phyloP scores from a whole-genome alignment of 1,284 basidiomycete species.

The Naganishia sp. region DNA sequence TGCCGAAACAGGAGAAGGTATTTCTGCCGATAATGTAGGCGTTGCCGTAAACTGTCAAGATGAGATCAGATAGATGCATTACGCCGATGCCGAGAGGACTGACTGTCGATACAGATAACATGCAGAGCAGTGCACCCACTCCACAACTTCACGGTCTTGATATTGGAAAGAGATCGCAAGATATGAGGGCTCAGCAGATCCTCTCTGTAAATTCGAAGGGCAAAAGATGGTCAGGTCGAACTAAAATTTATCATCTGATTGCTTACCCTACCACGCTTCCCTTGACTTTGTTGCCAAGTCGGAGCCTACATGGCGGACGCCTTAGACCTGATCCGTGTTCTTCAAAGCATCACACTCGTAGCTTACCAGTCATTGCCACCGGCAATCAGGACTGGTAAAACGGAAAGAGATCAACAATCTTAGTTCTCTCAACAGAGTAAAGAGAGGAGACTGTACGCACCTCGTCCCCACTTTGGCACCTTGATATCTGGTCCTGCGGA shows the following conservation, averaged over 20 bases:
- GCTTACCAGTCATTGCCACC: constrained; percentile 82
- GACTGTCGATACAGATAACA: constrained; percentile 64
- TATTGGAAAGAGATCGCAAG: constrained; percentile 78
- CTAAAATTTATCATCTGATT: neutral
- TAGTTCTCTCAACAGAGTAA: neutral
- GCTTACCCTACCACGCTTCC: neutral
- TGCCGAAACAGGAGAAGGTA: constrained; percentile 24
- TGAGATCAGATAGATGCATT: neutral
- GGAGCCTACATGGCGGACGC: constrained; percentile 6
- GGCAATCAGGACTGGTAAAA: constrained; percentile 68
- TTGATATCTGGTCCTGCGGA: neutral
- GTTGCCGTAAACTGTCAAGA: constrained; percentile 30
- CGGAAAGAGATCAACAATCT: neutral
- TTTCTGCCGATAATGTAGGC: constrained; percentile 38
- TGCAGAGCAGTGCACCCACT: constrained; percentile 69
- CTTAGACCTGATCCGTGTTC: neutral
- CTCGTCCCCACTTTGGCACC: constrained; percentile 25
- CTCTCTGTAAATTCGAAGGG: neutral
- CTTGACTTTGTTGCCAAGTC: constrained; percentile 34
- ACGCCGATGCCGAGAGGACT: constrained; percentile 7
- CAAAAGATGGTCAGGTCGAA: neutral
- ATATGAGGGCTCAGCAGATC: constrained; percentile 85
- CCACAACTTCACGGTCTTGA: constrained; percentile 70
- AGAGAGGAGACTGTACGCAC: constrained; percentile 2
- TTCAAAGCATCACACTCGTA: neutral